Evolutionary conservation across 345 rosid genomes (phyloP), one percentile per base, ranked within the genome.

Genomic region (Eucalyptus cloeziana): DNA sequence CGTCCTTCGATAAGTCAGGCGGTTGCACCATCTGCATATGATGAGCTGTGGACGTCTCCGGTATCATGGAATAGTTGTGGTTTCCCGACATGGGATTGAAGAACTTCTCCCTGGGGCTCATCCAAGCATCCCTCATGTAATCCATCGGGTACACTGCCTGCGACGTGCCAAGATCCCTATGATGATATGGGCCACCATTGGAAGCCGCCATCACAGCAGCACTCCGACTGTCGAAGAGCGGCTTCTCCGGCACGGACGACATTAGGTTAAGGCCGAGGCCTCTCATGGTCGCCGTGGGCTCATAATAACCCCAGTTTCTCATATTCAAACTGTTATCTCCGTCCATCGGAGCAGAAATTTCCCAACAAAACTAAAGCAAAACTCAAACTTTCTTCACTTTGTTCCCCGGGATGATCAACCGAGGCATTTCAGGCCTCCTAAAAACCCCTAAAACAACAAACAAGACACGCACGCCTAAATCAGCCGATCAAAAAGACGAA

Each of bases 281-380:
- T 49, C 89, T 81, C 80, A 89, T 45, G 56, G 91, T 56, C 49
- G 76, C 69, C 27, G 88, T 81, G 24, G 91, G 88, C 40, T 92
- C 93, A 51, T 92, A 92, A 64, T 90, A 92, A 30, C 91, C 91
- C 93, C 93, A 92, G 88, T 89, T 88, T 16, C 88, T 86, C 86
- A 92, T 88, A 83, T 91, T 87, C 88, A 91, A 87, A 45, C 89
- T 87, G 52, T 91, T 86, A 79, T 90, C 91, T 58, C 89, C 90
- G 49, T 91, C 91, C 92, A 91, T 91, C 83, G 43, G 47, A 13
- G 58, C 40, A 24, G 69, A 51, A 15, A 22, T 69, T 64, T 54
- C 69, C 87, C 40, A 49, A 43, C 81, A 40, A 56, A 16, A 25
- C 10, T 60, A 25, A 54, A 89, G 27, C 15, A 58, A 49, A 60